Percentiles rank a stretch among this genome's conserved stretches.
Conservation (phyloP, 2,329 filamentous ascomycete genomes). For the Emmonsiellopsis sp. region DNA sequence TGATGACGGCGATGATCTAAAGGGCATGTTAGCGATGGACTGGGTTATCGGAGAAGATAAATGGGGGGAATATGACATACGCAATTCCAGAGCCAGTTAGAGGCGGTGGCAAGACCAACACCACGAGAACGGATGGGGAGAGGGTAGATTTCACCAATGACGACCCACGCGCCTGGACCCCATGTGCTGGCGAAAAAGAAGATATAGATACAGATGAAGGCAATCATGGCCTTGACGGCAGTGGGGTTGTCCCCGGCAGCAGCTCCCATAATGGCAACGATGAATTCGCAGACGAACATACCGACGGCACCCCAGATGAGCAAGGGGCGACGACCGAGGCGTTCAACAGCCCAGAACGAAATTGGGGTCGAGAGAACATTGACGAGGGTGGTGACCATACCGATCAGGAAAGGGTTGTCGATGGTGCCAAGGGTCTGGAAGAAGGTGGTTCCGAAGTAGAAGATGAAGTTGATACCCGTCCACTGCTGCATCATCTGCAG, state of each 20-base stretch:
- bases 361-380: conserved; percentile 79
- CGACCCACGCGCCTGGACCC: conserved; percentile 63
- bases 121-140: conserved; percentile 81
- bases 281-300: conserved; percentile 81
- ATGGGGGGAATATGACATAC: conserved; percentile 29
- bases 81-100: conserved; percentile 89
- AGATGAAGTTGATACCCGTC: conserved; percentile 91
- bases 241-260: conserved; percentile 42
- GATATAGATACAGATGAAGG: conserved; percentile 87
- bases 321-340: conserved; percentile 68
- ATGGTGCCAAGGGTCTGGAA: conserved; percentile 71
- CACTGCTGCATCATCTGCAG: conserved; percentile 74
- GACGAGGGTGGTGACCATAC: conserved; percentile 76
- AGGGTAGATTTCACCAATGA: conserved; percentile 86
- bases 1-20: conserved; percentile 38
- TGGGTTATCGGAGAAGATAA: conserved; percentile 1
- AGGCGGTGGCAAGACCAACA: conserved; percentile 76
- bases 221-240: conserved; percentile 58
- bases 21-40: background rate
- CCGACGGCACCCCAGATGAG: conserved; percentile 70
- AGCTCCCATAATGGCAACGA: conserved; percentile 69
- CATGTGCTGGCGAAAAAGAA: conserved; percentile 87
- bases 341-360: conserved; percentile 81
- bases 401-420: conserved; percentile 69
- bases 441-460: conserved; percentile 76